Evolutionary conservation across 192 early-diverging fungal species (phyloP), one percentile per base, ranked within the genome.

Genomic region (Pilaira anomala): DNA sequence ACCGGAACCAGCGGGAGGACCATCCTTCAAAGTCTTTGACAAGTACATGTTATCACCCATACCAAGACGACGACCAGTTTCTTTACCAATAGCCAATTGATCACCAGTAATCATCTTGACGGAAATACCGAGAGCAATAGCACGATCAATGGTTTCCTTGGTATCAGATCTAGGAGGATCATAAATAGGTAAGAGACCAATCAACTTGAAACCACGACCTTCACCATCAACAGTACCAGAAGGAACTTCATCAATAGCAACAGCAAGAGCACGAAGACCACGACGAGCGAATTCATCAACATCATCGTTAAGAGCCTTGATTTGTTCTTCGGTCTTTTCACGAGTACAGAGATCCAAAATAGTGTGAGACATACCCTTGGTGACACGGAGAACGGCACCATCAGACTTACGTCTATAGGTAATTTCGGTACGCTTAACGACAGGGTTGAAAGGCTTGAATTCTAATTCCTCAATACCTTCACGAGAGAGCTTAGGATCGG

Each of bases 61-160:
- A 61, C 80, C 80, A 50, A 91, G 89, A 69, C 80, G 76, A 69
- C 80, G 77, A 30, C 81, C 85, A 49, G 81, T 89, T 88, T 93
- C 80, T 78, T 80, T 91, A 12, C 82, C 87, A 63, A 85, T 84
- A 29, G 82, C 85, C 33, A 87, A 76, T 77, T 94, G 92, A 79
- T 96, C 94, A 73, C 69, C 94, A 61, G 94, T 96, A 72, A 96
- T 91, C 94, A 96, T 96, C 84, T 94, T 94, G 73, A 96, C 90
- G 68, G 85, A 64, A 30, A 91, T 83, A 71, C 88, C 88, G 48
- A 88, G 83, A 53, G 79, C 83, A 58, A 80, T 77, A 67, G 85
- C 84, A 55, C 84, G 85, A 54, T 85, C 82, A 63, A 91, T 88
- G 52, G 88, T 91, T 67, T 88, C 87, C 82, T 87, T 87, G 64